Percentiles rank a stretch among this genome's conserved stretches.
Conservation (phyloP, 495 filamentous ascomycete species). For the Amniculicola lignicola region DNA sequence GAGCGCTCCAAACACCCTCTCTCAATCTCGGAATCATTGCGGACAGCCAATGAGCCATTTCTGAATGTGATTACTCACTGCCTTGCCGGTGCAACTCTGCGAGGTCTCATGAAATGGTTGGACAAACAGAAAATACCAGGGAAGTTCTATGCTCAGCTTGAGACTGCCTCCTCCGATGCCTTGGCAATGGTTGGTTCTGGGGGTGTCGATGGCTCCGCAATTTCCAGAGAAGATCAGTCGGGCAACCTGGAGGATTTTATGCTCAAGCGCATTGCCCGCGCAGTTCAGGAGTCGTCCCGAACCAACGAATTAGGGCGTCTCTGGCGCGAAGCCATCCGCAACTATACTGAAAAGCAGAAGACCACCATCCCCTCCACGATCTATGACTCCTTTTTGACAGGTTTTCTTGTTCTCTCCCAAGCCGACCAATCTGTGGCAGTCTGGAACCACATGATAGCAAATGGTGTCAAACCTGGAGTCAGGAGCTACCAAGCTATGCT, state of each 20-base stretch:
- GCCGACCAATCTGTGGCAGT: constrained; percentile 52
- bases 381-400: constrained; percentile 55
- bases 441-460: constrained; percentile 56
- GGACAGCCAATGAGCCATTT: too few relatives aligned
- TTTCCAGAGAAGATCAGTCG: too few relatives aligned
- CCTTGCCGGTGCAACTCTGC: too few relatives aligned
- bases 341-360: constrained; percentile 4
- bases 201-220: too few relatives aligned
- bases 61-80: too few relatives aligned
- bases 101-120: too few relatives aligned
- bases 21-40: too few relatives aligned
- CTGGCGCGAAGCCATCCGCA: constrained; percentile 12
- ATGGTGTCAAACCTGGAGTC: constrained; percentile 51
- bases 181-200: too few relatives aligned
- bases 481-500: constrained; percentile 65
- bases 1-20: too few relatives aligned
- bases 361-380: constrained; percentile 25
- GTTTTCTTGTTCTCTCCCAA: constrained; percentile 50
- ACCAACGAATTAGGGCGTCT: constrained; percentile 6
- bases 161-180: too few relatives aligned
- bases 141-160: too few relatives aligned
- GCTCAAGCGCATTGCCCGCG: constrained; percentile 1
- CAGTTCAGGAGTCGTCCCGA: not conserved
- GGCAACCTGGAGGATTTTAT: constrained; percentile 7
- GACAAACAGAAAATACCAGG: too few relatives aligned